These are phyloP conservation scores for Sugiyamaella americana DNA, from an alignment of 805 yeast genomes.

Conservation along the genomic window DNA sequence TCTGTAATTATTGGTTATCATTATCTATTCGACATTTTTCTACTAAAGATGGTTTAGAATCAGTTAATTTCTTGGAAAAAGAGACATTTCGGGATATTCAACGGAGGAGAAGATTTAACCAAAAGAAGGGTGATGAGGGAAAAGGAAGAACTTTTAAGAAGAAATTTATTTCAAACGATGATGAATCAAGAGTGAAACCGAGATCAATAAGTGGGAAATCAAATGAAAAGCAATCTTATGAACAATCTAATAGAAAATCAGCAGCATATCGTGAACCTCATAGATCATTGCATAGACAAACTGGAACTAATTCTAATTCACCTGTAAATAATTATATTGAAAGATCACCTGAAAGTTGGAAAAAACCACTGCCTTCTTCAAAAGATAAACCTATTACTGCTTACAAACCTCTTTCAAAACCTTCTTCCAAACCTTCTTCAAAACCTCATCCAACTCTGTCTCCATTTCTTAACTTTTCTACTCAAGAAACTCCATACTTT, in stretches of 20 bases:
- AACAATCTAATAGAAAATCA: not conserved
- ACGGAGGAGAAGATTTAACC: not conserved
- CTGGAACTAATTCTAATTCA: not conserved
- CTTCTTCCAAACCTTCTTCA: too few relatives aligned
- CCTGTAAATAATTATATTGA: not conserved
- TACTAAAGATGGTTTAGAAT: conserved; percentile 5
- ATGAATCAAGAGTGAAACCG: not conserved
- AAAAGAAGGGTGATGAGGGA: not conserved
- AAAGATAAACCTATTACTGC: too few relatives aligned
- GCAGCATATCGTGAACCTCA: too few relatives aligned
- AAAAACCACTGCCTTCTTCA: too few relatives aligned
- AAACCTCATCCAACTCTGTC: not conserved
- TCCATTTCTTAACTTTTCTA: conserved; percentile 5
- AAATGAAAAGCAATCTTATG: not conserved
- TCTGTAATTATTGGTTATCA: too few relatives aligned
- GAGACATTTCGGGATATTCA: conserved; percentile 3
- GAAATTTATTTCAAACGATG: not conserved
- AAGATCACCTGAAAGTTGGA: not conserved
- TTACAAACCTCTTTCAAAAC: too few relatives aligned
- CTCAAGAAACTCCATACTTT: not conserved
- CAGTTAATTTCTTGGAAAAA: not conserved
- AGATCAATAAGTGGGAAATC: not conserved
- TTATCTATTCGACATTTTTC: too few relatives aligned
- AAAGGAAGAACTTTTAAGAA: too few relatives aligned
- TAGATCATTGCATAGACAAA: not conserved